phyloP scores from a whole-genome alignment of 2,329 filamentous ascomycete species.

The Daldinia eschscholtzii region DNA sequence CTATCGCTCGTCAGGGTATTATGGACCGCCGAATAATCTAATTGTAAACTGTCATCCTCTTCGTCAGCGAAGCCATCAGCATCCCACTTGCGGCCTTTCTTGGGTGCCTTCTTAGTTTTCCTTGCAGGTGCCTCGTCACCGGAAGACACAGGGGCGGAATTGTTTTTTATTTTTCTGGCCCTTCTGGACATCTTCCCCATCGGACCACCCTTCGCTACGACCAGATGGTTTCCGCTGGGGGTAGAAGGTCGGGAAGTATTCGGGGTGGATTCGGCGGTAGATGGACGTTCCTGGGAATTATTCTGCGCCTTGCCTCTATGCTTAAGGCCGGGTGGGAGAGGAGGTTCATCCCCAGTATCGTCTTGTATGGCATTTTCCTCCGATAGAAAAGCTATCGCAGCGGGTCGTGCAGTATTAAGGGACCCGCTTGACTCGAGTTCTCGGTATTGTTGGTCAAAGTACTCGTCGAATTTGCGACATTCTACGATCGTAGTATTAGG shows the following conservation, averaged over 20 bases:
- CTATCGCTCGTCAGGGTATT: constrained; percentile 66
- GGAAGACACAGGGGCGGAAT: constrained; percentile 77
- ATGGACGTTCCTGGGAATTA: constrained; percentile 53
- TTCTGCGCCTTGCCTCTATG: constrained; percentile 57
- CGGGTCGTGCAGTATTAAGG: constrained; percentile 38
- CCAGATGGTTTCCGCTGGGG: constrained; percentile 73
- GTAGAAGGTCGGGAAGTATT: constrained; percentile 84
- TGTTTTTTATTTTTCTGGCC: constrained; percentile 77
- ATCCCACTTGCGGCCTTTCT: constrained; percentile 93
- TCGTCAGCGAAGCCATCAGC: constrained; percentile 89
- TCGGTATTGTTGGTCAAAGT: constrained; percentile 92
- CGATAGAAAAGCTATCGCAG: constrained; percentile 49
- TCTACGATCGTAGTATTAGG: constrained; percentile 82
- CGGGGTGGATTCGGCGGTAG: constrained; percentile 77
- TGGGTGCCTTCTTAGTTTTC: constrained; percentile 73
- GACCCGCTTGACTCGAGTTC: constrained; percentile 75
- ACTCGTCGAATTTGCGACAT: constrained; percentile 85
- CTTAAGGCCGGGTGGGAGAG: constrained; percentile 57
- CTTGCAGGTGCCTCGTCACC: constrained; percentile 80
- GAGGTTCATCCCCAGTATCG: constrained; percentile 56
- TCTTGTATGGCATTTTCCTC: constrained; percentile 55
- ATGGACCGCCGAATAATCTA: constrained; percentile 85
- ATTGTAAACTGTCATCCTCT: constrained; percentile 75
- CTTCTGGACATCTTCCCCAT: constrained; percentile 83
- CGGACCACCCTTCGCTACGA: constrained; percentile 81